Conservation (phyloP, 2,329 filamentous ascomycete genomes). For the Hypoxylon sp. region DNA sequence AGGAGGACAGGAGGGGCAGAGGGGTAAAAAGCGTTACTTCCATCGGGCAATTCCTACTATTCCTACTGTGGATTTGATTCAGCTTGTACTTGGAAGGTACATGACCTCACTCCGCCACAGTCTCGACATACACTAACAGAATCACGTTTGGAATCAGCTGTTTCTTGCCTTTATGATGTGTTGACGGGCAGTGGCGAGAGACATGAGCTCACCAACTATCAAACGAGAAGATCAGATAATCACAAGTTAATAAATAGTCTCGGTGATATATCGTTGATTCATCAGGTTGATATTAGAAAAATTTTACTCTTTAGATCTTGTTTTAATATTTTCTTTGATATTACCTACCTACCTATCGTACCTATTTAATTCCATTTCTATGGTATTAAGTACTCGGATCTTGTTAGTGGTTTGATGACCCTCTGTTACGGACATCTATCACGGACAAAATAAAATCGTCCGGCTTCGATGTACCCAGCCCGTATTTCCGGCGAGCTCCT, state of each 20-base stretch:
- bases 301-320: too few relatives aligned
- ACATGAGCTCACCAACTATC: conserved; percentile 32
- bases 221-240: conserved; percentile 31
- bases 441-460: too few relatives aligned
- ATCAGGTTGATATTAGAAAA: conserved; percentile 2
- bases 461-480: conserved; percentile 20
- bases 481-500: conserved; percentile 34
- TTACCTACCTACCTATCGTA: too few relatives aligned
- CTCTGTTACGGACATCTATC: conserved; percentile 18
- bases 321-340: too few relatives aligned
- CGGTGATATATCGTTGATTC: conserved; percentile 21
- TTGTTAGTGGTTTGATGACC: too few relatives aligned
- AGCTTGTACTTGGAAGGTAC: conserved; percentile 28
- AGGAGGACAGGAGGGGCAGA: conserved; percentile 16
- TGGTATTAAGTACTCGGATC: too few relatives aligned
- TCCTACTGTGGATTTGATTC: conserved; percentile 26
- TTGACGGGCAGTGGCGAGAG: conserved; percentile 17
- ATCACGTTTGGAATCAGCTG: conserved; percentile 30
- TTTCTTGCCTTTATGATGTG: conserved; percentile 20
- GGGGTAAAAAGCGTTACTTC: conserved; percentile 24
- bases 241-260: conserved; percentile 22
- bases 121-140: conserved; percentile 9
- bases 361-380: background rate
- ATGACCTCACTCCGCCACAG: conserved; percentile 25
- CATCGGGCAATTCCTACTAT: conserved; percentile 30